Evolutionary conservation across 2,329 filamentous ascomycete genomes (phyloP).

Genomic region (Westerdykella ornata): DNA sequence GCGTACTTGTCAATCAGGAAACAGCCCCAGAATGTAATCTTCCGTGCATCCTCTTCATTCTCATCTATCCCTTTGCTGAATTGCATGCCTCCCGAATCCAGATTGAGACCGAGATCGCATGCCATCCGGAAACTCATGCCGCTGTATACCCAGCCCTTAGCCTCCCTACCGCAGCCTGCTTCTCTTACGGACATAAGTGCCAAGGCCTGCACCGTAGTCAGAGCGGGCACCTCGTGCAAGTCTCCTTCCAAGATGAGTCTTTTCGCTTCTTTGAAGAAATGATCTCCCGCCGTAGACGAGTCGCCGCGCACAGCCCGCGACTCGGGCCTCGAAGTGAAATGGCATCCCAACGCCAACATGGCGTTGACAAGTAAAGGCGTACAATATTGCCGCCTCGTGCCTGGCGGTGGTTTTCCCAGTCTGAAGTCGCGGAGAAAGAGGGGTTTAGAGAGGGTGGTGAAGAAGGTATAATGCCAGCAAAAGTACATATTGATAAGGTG

Average conservation of each 20-base stretch:
- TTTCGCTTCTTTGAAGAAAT: constrained; percentile 94
- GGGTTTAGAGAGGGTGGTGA: constrained; percentile 79
- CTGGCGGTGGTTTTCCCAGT: constrained; percentile 55
- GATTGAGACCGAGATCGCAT: constrained; percentile 83
- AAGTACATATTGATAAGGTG: constrained; percentile 98
- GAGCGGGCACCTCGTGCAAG: constrained; percentile 79
- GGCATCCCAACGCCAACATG: constrained; percentile 86
- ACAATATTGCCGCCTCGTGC: constrained; percentile 58
- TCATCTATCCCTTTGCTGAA: constrained; percentile 59
- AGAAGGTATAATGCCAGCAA: constrained; percentile 95
- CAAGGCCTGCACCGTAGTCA: constrained; percentile 88
- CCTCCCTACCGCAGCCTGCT: constrained; percentile 87
- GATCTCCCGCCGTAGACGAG: constrained; percentile 81
- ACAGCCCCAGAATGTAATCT: constrained; percentile 95
- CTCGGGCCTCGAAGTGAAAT: constrained; percentile 73
- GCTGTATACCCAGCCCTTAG: constrained; percentile 96
- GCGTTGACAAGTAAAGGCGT: constrained; percentile 86
- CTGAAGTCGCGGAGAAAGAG: constrained; percentile 83
- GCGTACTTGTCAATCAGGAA: constrained; percentile 87
- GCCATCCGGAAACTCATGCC: constrained; percentile 99
- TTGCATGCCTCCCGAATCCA: constrained; percentile 65
- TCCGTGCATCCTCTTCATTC: constrained; percentile 77
- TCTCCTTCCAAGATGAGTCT: constrained; percentile 83
- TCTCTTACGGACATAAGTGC: constrained; percentile 95
- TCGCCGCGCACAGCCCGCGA: constrained; percentile 67